A percentile compares a stretch with the other conserved stretches of the same genome.
Evolutionary conservation across 345 rosid species (phyloP).

Genomic region (Dimocarpus longan): DNA sequence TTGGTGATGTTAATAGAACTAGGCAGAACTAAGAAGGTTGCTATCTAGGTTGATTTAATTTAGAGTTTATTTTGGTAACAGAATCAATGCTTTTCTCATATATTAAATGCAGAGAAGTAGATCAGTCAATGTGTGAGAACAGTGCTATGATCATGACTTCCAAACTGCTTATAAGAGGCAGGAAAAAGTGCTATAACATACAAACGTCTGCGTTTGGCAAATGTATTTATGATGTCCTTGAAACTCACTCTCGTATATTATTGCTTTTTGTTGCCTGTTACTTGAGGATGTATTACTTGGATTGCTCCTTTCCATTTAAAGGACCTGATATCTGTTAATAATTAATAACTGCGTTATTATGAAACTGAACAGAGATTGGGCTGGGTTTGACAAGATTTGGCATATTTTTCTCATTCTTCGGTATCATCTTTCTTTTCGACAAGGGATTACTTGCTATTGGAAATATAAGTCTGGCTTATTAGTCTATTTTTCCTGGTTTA

Average conservation of each 20-base stretch:
- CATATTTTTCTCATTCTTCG: slow-evolving; percentile 83
- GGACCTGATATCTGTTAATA: background rate
- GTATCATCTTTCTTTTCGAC: slow-evolving; percentile 84
- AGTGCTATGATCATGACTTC: background rate
- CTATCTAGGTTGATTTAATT: background rate
- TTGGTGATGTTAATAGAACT: background rate
- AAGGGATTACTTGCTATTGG: slow-evolving; percentile 98
- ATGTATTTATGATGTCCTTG: background rate
- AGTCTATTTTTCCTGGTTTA: background rate
- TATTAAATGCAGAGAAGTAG: background rate
- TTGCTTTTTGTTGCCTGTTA: background rate
- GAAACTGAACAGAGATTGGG: slow-evolving; percentile 69
- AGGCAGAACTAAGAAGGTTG: background rate
- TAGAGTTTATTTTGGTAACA: background rate
- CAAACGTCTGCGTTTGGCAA: background rate
- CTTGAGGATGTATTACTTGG: background rate
- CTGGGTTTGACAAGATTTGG: slow-evolving; percentile 95
- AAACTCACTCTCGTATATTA: background rate
- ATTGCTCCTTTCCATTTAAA: background rate
- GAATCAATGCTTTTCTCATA: background rate
- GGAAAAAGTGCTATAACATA: background rate
- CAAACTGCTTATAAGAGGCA: background rate
- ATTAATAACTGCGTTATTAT: slow-evolving; percentile 2
- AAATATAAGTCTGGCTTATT: slow-evolving; percentile 58
- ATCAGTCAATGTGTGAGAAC: background rate